Base-by-base conservation (phyloP, 2,329 filamentous ascomycete species). In the Paecilomyces formosus region DNA sequence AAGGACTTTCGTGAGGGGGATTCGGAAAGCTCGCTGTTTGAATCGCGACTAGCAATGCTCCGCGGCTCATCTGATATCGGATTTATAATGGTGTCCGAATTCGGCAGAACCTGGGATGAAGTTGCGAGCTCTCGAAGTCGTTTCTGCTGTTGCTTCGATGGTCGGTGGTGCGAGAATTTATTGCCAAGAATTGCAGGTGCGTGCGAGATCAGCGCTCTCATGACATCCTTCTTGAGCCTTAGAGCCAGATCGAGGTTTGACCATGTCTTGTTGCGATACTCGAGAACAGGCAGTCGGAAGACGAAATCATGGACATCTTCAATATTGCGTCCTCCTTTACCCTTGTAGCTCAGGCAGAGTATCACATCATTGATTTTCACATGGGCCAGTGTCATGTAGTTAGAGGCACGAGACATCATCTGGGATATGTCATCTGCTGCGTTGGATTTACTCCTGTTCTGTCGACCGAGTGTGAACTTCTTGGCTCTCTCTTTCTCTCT, bases 201-300 rank as follows among this genome's bases (percentile, higher is more conserved):
- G 70, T 99, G 94, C 1, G 90, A 94, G 67, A 99, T 95, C 53
- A 99, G 82, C 0, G 94, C 93, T 69, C 92, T 90, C 70, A 96
- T 90, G 59, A 97, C 89, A 53, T 96, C 92, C 71, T 92, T 95
- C 78, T 99, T 97, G 57, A 99, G 82, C 13, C 92, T 89, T 54
- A 97, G 81, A 0, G 93, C 92, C 9, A 99, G 84, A 69, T 99
- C 94, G 6, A 99, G 83, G 72, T 97, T 99, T 6, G 92, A 97
- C 94, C 94, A 99, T 8, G 92, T 97, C 80, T 99, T 99, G 81
- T 99, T 99, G 63, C 91, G 86, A 78, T 96, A 97, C 72, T 99
- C 94, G 53, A 99, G 87, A 1, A 89, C 88, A 3, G 94, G 94
- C 76, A 99, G 85, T 33, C 91, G 87, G 83, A 99, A 99, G 54